Conservation (phyloP, 192 early-diverging fungal species). For the Coemansia sp. region DNA sequence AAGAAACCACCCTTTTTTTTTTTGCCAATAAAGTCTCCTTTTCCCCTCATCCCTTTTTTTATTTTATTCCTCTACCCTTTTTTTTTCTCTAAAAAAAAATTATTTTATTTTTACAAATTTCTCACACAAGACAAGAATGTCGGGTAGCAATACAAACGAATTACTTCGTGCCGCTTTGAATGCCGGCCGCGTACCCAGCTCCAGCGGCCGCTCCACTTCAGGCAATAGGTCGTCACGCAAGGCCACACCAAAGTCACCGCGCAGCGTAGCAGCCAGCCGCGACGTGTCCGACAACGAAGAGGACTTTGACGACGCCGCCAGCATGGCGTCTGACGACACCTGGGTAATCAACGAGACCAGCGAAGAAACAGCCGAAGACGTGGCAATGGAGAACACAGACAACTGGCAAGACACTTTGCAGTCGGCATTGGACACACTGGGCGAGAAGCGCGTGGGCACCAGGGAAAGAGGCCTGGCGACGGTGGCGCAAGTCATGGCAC, state of each 20-base stretch:
- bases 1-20: no score
- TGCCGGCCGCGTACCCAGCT: slow-evolving; percentile 29
- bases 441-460: slow-evolving; percentile 42
- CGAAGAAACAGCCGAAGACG: not conserved
- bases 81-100: no score
- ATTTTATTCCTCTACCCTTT: not conserved
- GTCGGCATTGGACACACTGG: slow-evolving; percentile 30
- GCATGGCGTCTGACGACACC: slow-evolving; percentile 37
- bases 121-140: not conserved
- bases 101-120: not conserved
- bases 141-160: slow-evolving; percentile 26
- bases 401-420: slow-evolving; percentile 33
- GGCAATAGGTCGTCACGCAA: slow-evolving; percentile 12
- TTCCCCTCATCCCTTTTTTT: not conserved
- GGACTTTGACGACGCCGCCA: slow-evolving; percentile 19
- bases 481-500: slow-evolving; percentile 55
- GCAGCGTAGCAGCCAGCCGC: slow-evolving; percentile 23
- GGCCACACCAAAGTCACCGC: slow-evolving; percentile 25
- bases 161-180: slow-evolving; percentile 23
- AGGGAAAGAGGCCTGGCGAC: slow-evolving; percentile 60
- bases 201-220: slow-evolving; percentile 15
- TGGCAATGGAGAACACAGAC: not conserved
- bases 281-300: slow-evolving; percentile 29
- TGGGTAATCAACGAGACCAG: slow-evolving; percentile 23
- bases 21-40: not conserved